Base-by-base conservation (phyloP, 148 eudicot species). In the Silene conica region DNA sequence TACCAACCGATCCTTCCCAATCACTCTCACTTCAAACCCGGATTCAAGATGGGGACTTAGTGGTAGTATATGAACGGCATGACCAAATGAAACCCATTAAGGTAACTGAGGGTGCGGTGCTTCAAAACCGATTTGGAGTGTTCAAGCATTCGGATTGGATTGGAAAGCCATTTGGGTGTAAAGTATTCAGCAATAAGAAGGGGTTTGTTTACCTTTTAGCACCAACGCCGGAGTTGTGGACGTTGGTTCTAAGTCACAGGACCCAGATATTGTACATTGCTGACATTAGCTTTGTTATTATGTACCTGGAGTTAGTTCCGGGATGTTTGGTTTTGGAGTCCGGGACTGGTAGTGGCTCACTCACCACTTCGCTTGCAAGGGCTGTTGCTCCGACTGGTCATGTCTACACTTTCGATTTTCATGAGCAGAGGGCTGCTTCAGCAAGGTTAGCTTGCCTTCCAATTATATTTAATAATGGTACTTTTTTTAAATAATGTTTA, bases 141-240 rank as follows among this genome's bases (percentile, higher is more conserved):
- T 91, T 91, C 63, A 85, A 85, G 76, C 96, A 89, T 85, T 82
- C 89, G 3, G 90, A 91, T 58, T 94, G 96, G 96, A 83, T 91
- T 2, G 97, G 96, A 34, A 87, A 86, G 72, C 92, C 93, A 31
- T 94, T 91, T 77, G 98, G 98, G 48, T 87, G 89, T 6, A 94
- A 91, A 76, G 96, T 91, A 15, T 87, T 87, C 62, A 91, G 96
- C 85, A 79, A 71, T 73, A 88, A 89, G 73, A 90, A 89, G 10
- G 96, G 96, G 58, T 91, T 85, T 70, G 86, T 94, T 64, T 91
- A 95, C 83, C 82, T 95, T 80, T 78, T 95, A 59, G 97, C 96
- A 68, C 98, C 98, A 21, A 94, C 98, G 66, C 93, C 97, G 31
- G 98, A 94, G 82, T 83, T 94, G 22, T 94, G 98, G 98, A 94